phyloP scores from a whole-genome alignment of 2,329 filamentous ascomycete genomes.

The Colletotrichum spaethianum region DNA sequence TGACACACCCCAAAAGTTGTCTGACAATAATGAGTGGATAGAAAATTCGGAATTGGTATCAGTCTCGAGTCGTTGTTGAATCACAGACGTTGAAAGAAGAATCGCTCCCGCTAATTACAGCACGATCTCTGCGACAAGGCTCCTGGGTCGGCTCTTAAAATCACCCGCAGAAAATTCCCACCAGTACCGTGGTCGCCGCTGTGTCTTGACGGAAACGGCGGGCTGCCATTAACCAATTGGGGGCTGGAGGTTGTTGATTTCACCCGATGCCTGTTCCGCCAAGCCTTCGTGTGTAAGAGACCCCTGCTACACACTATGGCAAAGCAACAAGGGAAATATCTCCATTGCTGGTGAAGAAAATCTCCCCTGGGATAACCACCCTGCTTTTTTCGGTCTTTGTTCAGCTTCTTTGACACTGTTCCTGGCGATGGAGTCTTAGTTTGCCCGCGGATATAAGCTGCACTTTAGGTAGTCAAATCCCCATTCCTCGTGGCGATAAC shows the following conservation, averaged over 20 bases:
- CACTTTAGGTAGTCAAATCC: conserved; percentile 25
- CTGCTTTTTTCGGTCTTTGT: neutral
- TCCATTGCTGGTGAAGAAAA: neutral
- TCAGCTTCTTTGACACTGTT: neutral
- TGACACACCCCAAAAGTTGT: neutral
- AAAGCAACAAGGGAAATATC: conserved; percentile 6
- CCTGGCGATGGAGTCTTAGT: conserved; percentile 21
- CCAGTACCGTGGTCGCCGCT: conserved; percentile 19
- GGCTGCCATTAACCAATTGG: conserved; percentile 6
- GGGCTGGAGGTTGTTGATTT: conserved; percentile 10
- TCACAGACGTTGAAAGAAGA: conserved; percentile 12
- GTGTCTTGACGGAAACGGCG: conserved; percentile 28
- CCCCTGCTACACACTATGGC: conserved; percentile 21
- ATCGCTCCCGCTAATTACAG: conserved; percentile 12
- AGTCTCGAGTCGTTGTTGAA: neutral
- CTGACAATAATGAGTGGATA: neutral
- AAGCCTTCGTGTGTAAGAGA: conserved; percentile 19
- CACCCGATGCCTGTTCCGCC: conserved; percentile 20
- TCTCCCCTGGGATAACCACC: conserved; percentile 6
- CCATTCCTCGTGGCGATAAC: conserved; percentile 25
- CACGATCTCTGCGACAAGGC: conserved; percentile 19
- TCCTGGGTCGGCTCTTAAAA: neutral
- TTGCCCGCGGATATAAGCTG: conserved; percentile 22
- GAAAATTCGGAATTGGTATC: neutral
- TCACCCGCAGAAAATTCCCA: conserved; percentile 22